phyloP scores from a whole-genome alignment of 139 green algal genomes.

The Coccomyxa sp. region DNA sequence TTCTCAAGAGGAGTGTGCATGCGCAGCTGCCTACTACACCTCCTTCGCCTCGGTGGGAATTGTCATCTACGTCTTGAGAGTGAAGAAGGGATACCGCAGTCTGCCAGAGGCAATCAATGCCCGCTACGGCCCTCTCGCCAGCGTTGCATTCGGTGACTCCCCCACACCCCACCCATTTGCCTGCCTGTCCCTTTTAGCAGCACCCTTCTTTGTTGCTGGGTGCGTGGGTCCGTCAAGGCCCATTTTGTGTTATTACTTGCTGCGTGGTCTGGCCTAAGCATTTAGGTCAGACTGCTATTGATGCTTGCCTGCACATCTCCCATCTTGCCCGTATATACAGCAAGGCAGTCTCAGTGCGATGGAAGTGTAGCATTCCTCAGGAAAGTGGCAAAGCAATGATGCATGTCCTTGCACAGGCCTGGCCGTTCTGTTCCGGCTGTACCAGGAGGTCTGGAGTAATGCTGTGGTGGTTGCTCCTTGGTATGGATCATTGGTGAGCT shows the following conservation, averaged over 20 bases:
- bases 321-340: neutral
- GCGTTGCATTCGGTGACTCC: slow-evolving; percentile 12
- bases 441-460: slow-evolving; percentile 28
- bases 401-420: neutral
- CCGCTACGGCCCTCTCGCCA: slow-evolving; percentile 17
- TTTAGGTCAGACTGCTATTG: no score
- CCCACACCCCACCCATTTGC: no score
- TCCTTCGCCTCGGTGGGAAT: slow-evolving; percentile 16
- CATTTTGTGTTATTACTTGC: no score
- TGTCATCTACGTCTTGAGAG: slow-evolving; percentile 22
- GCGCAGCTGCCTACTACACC: slow-evolving; percentile 22
- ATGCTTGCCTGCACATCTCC: no score
- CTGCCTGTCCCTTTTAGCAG: no score
- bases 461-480: slow-evolving; percentile 21
- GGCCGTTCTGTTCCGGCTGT: slow-evolving; percentile 22
- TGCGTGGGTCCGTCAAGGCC: no score
- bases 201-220: no score
- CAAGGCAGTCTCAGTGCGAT: neutral
- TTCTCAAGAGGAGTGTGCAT: no score
- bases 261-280: no score
- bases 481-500: slow-evolving; percentile 11
- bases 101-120: slow-evolving; percentile 26
- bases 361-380: neutral
- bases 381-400: neutral
- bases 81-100: slow-evolving; percentile 8